Evolutionary conservation across 2,329 filamentous ascomycete genomes (phyloP).

Genomic region (Endothia cerciana): DNA sequence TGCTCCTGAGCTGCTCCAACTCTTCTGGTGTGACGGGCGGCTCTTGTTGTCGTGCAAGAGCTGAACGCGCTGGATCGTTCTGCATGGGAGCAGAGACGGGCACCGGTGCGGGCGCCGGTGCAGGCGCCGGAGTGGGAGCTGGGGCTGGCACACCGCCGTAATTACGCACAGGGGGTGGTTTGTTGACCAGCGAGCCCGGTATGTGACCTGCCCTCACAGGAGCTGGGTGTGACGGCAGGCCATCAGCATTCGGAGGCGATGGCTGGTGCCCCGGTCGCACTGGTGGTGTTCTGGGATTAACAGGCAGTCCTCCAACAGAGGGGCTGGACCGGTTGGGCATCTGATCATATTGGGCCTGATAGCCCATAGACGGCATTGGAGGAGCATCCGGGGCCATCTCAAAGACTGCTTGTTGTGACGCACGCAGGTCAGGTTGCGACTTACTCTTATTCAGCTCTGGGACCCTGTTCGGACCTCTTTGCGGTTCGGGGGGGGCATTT

Average conservation of each 20-base stretch:
- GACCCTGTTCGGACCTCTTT: slow-evolving; percentile 53
- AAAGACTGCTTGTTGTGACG: slow-evolving; percentile 70
- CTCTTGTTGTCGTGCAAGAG: slow-evolving; percentile 38
- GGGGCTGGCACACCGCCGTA: slow-evolving; percentile 53
- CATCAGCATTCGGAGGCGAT: slow-evolving; percentile 45
- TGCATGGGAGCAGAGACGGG: slow-evolving; percentile 8
- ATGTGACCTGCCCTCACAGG: slow-evolving; percentile 67
- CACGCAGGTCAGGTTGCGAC: slow-evolving; percentile 68
- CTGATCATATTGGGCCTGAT: slow-evolving; percentile 23
- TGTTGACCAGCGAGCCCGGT: slow-evolving; percentile 60
- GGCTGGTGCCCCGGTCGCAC: slow-evolving; percentile 36
- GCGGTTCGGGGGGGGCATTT: slow-evolving; percentile 45
- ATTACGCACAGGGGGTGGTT: slow-evolving; percentile 62
- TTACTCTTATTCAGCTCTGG: slow-evolving; percentile 63
- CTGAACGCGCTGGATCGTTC: slow-evolving; percentile 16
- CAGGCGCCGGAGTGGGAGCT: slow-evolving; percentile 33
- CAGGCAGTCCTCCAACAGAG: slow-evolving; percentile 34
- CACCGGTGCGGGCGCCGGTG: slow-evolving; percentile 27
- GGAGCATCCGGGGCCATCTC: slow-evolving; percentile 72
- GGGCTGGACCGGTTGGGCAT: slow-evolving; percentile 29
- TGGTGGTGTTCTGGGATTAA: slow-evolving; percentile 33
- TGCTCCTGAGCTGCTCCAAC: slow-evolving; percentile 72
- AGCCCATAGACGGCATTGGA: slow-evolving; percentile 43
- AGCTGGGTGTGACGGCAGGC: slow-evolving; percentile 62
- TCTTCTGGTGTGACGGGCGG: slow-evolving; percentile 76